Evolutionary conservation across 805 yeast species (phyloP), one percentile per base, ranked within the genome.

Genomic region (Candida railenensis): DNA sequence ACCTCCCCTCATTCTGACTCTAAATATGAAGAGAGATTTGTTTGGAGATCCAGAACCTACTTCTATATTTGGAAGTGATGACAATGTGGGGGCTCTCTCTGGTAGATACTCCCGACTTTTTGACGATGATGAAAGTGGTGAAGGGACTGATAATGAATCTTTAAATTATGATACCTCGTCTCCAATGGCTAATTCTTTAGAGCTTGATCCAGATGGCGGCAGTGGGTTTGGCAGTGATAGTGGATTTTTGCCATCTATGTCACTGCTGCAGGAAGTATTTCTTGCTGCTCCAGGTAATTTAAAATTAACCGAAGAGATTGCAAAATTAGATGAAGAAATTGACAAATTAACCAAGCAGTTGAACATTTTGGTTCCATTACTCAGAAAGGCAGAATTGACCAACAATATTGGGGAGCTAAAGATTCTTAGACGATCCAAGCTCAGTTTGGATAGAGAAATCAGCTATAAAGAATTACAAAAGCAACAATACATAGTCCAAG

Each of bases 401-500:
- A 87, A 89, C 60, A 87, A 87, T 59, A 65, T 77, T 4, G 74
- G 81, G 3, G 94, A 90, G 57, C 66, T 87, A 42, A 77, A 83
- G 47, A 75, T 90, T 40, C 65, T 92, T 52, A 71, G 69, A 42
- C 86, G 84, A 55, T 89, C 97, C 0, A 78, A 80, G 41, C 53
- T 76, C 14, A 81, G 89, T 47, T 72, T 89, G 47, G 79, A 78
- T 32, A 72, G 86, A 49, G 97, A 91, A 57, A 74, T 89, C n/a
- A 80, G 80, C 42, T 61, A 82, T 2, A 87, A 86, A 53, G 91
- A 87, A 56, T 67, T 87, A 32, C 85, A 86, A 50, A 80, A 80
- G 49, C 96, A 89, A 52, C 96, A 88, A 59, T 84, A 81, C 54
- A 78, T 86, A 43, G 87, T 90, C 2, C 96, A 88, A 57, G 95